Evolutionary conservation across 176 grass and related monocot genomes (phyloP).

Genomic region (Zizania latifolia): DNA sequence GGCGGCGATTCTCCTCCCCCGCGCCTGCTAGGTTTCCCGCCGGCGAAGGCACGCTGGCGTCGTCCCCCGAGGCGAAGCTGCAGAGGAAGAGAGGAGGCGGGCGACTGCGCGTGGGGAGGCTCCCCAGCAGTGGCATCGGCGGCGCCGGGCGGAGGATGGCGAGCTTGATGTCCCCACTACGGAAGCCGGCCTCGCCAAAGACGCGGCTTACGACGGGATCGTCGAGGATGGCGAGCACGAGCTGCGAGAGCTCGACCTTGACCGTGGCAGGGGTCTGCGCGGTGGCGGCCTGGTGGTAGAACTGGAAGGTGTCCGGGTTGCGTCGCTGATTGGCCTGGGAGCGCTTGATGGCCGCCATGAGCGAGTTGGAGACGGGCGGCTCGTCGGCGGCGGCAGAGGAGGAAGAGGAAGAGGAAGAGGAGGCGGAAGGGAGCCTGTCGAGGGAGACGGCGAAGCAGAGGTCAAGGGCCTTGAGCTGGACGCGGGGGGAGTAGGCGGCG

Average conservation of each 20-base stretch:
- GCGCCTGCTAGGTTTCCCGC: too few relatives aligned
- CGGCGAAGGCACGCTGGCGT: too few relatives aligned
- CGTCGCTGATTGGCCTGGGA: slow-evolving; percentile 79
- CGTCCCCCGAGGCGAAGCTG: too few relatives aligned
- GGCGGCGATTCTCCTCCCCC: too few relatives aligned
- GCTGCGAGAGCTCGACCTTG: slow-evolving; percentile 80
- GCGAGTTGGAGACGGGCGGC: slow-evolving; percentile 75
- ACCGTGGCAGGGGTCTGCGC: slow-evolving; percentile 39
- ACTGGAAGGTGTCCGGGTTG: slow-evolving; percentile 72
- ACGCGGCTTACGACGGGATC: slow-evolving; percentile 91
- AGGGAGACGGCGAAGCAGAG: slow-evolving; percentile 62
- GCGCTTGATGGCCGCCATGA: slow-evolving; percentile 88
- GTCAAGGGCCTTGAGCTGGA: slow-evolving; percentile 70
- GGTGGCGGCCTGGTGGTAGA: slow-evolving; percentile 52
- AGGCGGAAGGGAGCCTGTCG: slow-evolving; percentile 52
- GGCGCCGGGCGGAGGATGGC: slow-evolving; percentile 69
- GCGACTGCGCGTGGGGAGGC: slow-evolving; percentile 33
- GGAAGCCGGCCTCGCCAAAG: slow-evolving; percentile 73
- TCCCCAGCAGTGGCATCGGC: slow-evolving; percentile 40
- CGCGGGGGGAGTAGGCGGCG: slow-evolving; percentile 46
- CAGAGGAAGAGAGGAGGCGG: slow-evolving; percentile 79
- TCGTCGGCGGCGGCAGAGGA: background rate
- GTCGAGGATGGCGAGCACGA: slow-evolving; percentile 76
- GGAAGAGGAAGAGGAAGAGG: background rate
- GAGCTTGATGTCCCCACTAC: slow-evolving; percentile 79